phyloP scores from a whole-genome alignment of 305 asterid species.

The Fraxinus floribunda region DNA sequence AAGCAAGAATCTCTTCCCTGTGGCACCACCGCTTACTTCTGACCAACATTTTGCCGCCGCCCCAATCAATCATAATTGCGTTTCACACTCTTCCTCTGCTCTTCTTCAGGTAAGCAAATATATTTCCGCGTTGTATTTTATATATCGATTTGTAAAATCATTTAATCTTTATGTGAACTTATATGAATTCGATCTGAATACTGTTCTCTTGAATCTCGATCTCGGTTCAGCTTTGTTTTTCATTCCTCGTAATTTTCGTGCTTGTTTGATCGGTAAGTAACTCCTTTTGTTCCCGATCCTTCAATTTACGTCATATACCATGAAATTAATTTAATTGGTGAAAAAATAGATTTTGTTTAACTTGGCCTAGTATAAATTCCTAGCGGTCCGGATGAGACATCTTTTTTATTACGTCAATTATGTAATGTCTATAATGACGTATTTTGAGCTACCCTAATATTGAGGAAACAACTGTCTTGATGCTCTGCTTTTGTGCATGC shows the following conservation, averaged over 20 bases:
- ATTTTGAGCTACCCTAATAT: background rate
- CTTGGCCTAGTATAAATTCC: conserved; percentile 6
- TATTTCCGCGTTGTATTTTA: background rate
- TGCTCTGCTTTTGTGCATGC: conserved; percentile 1
- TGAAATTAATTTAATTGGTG: conserved; percentile 5
- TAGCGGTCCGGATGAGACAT: background rate
- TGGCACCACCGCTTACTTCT: background rate
- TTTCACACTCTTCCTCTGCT: background rate
- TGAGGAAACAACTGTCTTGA: background rate
- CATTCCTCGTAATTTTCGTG: background rate
- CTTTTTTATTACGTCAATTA: background rate
- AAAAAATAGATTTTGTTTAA: conserved; percentile 15
- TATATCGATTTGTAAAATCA: conserved; percentile 11
- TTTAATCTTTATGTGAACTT: conserved; percentile 7
- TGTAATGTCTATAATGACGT: background rate
- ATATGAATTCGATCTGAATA: conserved; percentile 26
- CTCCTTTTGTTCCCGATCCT: background rate
- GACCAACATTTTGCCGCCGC: background rate
- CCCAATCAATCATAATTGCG: background rate
- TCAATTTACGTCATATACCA: background rate
- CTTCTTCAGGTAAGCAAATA: background rate
- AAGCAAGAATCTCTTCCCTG: background rate
- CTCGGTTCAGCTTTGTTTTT: background rate
- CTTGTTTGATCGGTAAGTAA: background rate
- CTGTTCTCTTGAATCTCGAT: background rate